Evolutionary conservation across 495 filamentous ascomycete species (phyloP).

Genomic region (Halenospora varia): DNA sequence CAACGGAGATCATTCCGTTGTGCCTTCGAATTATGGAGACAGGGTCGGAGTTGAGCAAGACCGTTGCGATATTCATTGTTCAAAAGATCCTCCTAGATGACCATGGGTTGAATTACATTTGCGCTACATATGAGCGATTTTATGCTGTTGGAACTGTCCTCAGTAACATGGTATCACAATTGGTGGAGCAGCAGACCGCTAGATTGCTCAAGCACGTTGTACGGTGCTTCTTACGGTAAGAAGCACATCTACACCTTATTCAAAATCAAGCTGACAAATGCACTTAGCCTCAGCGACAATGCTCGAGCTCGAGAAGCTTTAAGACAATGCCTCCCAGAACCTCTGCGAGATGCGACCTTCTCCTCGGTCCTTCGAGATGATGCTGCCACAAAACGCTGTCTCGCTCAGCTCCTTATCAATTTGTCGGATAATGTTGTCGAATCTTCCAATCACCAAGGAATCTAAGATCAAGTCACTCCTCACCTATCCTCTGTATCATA

Average conservation of each 20-base stretch:
- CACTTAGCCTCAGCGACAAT: constrained; percentile 82
- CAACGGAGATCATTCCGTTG: constrained; percentile 97
- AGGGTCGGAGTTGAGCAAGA: constrained; percentile 96
- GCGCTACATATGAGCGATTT: constrained; percentile 98
- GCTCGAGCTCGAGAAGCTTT: constrained; percentile 92
- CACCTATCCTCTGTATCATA: constrained; percentile 22
- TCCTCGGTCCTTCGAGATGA: constrained; percentile 94
- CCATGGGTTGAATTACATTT: constrained; percentile 96
- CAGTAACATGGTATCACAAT: constrained; percentile 96
- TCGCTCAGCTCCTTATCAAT: constrained; percentile 95
- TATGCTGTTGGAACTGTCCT: constrained; percentile 97
- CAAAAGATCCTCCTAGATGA: constrained; percentile 98
- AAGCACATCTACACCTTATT: neutral
- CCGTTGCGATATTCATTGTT: constrained; percentile 99
- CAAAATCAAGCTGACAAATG: neutral
- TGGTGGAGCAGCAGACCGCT: constrained; percentile 97
- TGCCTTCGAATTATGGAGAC: constrained; percentile 99
- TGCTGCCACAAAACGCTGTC: constrained; percentile 95
- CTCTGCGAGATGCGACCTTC: constrained; percentile 94
- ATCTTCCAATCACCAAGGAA: constrained; percentile 24
- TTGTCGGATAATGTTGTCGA: constrained; percentile 83
- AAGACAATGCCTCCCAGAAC: constrained; percentile 94
- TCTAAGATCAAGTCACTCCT: constrained; percentile 8
- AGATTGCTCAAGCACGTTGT: constrained; percentile 97
- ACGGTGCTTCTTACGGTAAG: constrained; percentile 89